A percentile compares a stretch with the other conserved stretches of the same genome.
Evolutionary conservation across 768 basidiomycete species (phyloP).

Genomic region (Serendipita sp.): DNA sequence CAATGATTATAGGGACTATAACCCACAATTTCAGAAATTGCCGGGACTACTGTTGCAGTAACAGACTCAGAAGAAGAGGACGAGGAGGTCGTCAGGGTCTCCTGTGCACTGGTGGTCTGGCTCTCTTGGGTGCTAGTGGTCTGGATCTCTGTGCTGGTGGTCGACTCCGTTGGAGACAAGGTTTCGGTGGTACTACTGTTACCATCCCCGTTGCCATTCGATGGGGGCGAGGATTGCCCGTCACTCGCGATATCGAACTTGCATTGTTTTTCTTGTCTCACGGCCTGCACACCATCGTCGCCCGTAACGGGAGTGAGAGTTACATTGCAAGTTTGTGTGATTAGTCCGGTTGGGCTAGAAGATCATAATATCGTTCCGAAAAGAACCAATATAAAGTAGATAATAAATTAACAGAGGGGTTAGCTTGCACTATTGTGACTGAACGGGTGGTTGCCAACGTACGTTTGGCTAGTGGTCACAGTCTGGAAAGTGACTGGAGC

Average conservation of each 20-base stretch:
- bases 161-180: background rate
- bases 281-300: slow-evolving; percentile 29
- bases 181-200: background rate
- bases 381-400: background rate
- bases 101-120: background rate
- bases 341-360: slow-evolving; percentile 23
- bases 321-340: slow-evolving; percentile 42
- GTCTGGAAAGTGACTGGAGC: slow-evolving; percentile 27
- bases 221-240: slow-evolving; percentile 9
- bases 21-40: background rate
- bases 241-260: slow-evolving; percentile 19
- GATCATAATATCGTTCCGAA: background rate
- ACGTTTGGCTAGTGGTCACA: slow-evolving; percentile 31
- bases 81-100: background rate
- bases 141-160: background rate
- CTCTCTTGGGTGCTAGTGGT: background rate
- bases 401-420: slow-evolving; percentile 7
- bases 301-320: slow-evolving; percentile 39
- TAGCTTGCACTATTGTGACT: slow-evolving; percentile 1
- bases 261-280: slow-evolving; percentile 39
- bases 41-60: background rate
- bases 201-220: background rate
- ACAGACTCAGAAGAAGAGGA: background rate
- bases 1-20: background rate
- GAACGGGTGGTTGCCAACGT: slow-evolving; percentile 15